Percentiles rank a stretch among this genome's conserved stretches.
Conservation (phyloP, 1,284 basidiomycete species). For the Tilletia walkeri region DNA sequence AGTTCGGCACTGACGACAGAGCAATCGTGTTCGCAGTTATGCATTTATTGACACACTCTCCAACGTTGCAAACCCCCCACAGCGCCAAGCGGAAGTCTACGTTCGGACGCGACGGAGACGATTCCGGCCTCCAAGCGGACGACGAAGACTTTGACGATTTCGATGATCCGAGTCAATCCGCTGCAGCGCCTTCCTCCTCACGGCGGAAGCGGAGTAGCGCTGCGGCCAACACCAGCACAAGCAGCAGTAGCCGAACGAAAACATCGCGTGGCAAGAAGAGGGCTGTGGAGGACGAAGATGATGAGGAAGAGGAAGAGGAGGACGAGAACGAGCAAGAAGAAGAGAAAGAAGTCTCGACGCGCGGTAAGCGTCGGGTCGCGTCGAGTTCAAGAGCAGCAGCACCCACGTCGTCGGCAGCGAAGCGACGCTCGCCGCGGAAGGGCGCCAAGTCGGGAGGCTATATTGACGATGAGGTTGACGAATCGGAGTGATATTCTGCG, state of each 20-base stretch:
- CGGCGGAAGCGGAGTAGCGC: no score
- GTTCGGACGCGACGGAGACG: no score
- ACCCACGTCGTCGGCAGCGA: background rate
- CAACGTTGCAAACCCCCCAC: no score
- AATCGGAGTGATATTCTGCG: background rate
- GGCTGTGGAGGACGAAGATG: background rate
- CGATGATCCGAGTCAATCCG: background rate
- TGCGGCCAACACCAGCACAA: no score
- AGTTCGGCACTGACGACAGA: background rate
- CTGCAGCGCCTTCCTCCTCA: background rate
- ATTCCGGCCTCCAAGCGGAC: background rate
- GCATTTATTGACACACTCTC: no score
- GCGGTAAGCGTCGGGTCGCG: background rate
- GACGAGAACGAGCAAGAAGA: background rate
- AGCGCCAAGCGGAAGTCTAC: no score
- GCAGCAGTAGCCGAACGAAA: no score
- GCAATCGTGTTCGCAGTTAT: background rate
- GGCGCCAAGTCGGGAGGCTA: background rate
- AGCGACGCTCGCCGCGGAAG: background rate
- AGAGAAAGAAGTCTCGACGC: background rate
- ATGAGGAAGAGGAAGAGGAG: conserved; percentile 12
- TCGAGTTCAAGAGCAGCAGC: no score
- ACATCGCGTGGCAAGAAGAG: background rate
- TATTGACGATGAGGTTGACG: background rate
- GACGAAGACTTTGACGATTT: conserved; percentile 10